Conservation (phyloP, 2,329 filamentous ascomycete genomes). For the Trichoderma sp. region DNA sequence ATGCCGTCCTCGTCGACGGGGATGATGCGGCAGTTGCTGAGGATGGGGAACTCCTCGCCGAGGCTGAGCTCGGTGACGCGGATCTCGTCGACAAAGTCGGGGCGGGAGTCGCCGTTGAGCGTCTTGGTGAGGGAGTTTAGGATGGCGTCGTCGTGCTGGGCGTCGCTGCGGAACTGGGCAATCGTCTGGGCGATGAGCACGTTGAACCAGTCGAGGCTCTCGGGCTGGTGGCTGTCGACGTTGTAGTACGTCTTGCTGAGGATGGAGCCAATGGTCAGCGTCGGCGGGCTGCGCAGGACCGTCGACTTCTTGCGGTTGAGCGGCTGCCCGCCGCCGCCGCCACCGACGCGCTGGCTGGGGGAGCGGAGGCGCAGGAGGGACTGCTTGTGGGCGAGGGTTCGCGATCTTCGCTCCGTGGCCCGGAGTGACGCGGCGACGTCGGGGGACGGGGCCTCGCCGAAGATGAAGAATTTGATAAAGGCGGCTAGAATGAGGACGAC, state of each 20-base stretch:
- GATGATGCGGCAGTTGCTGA: conserved; percentile 96
- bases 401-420: conserved; percentile 72
- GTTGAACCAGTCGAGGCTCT: conserved; percentile 98
- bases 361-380: conserved; percentile 67
- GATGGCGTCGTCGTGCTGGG: conserved; percentile 88
- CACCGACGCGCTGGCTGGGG: conserved; percentile 43
- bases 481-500: conserved; percentile 87
- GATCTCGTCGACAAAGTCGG: conserved; percentile 91
- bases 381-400: conserved; percentile 74
- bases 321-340: conserved; percentile 36
- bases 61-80: conserved; percentile 90
- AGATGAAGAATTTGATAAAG: conserved; percentile 99
- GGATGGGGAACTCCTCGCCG: conserved; percentile 97
- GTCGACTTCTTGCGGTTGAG: conserved; percentile 69
- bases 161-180: conserved; percentile 90
- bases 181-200: conserved; percentile 95
- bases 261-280: conserved; percentile 88
- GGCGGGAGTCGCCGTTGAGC: conserved; percentile 82
- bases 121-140: conserved; percentile 81
- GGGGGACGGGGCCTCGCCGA: conserved; percentile 85
- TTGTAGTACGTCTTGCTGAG: conserved; percentile 98
- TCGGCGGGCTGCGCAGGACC: conserved; percentile 71
- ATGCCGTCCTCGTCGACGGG: conserved; percentile 81
- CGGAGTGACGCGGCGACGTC: conserved; percentile 77
- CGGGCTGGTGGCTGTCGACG: conserved; percentile 90